Evolutionary conservation across 192 early-diverging fungal species (phyloP).

Genomic region (Umbelopsis sp.): DNA sequence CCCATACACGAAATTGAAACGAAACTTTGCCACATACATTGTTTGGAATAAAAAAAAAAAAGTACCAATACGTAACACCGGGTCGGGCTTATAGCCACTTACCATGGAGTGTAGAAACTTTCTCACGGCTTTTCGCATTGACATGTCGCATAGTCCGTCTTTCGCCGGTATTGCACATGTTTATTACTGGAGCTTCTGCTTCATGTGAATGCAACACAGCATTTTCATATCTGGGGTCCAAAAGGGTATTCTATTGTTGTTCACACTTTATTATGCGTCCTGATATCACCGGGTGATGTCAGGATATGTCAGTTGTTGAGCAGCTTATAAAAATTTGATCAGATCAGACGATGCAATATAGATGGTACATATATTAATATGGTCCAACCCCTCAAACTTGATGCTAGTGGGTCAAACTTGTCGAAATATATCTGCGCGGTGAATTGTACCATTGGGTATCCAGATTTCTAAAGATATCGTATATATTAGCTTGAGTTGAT

Average conservation of each 20-base stretch:
- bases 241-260: background rate
- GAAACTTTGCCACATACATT: constrained; percentile 16
- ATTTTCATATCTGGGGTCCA: background rate
- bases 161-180: constrained; percentile 16
- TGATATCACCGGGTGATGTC: background rate
- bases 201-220: background rate
- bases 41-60: constrained; percentile 12
- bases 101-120: constrained; percentile 3
- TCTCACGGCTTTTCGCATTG: constrained; percentile 2
- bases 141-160: constrained; percentile 9
- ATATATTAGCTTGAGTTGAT: background rate
- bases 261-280: background rate
- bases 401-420: no score
- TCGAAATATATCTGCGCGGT: background rate
- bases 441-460: no score
- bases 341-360: background rate
- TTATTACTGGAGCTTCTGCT: background rate
- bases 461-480: no score
- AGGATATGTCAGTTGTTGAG: background rate
- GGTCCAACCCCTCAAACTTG: no score
- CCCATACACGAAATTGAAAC: constrained; percentile 9
- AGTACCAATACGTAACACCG: background rate
- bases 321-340: background rate
- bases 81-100: background rate
- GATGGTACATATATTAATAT: no score